phyloP scores from a whole-genome alignment of 176 grass and related monocot genomes.

The Olyra latifolia region DNA sequence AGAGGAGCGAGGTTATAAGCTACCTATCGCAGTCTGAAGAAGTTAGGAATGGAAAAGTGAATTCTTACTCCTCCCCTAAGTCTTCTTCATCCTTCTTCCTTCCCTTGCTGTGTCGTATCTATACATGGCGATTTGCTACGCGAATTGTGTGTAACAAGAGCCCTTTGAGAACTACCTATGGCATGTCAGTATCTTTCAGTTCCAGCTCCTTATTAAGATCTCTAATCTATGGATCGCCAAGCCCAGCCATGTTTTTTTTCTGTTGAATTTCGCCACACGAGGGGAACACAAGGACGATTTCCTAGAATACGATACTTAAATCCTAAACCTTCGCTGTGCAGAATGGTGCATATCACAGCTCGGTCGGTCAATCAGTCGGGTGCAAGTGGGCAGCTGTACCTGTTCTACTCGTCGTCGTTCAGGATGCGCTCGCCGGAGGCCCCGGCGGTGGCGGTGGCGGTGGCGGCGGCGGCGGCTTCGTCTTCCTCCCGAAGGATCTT shows the following conservation, averaged over 20 bases:
- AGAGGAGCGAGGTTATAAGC: too few species aligned
- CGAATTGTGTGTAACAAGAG: too few species aligned
- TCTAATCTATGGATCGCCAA: neutral
- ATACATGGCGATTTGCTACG: too few species aligned
- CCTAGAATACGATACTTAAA: neutral
- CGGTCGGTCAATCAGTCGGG: neutral
- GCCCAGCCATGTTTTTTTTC: neutral
- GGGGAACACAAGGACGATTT: neutral
- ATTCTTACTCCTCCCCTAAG: too few species aligned
- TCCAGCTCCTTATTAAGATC: neutral
- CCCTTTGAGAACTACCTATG: too few species aligned
- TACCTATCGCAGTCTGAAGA: too few species aligned
- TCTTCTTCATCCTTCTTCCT: too few species aligned
- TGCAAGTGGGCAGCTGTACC: constrained; percentile 4
- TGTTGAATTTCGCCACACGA: neutral
- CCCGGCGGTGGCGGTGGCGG: neutral
- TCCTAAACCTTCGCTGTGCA: neutral
- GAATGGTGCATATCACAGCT: neutral
- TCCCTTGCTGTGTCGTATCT: too few species aligned
- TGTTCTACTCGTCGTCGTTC: constrained; percentile 54
- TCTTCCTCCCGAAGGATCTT: constrained; percentile 63
- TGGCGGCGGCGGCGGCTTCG: neutral
- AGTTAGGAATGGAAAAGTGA: too few species aligned
- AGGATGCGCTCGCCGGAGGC: constrained; percentile 47
- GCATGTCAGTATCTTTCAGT: too few species aligned